Percentiles rank a stretch among this genome's conserved stretches.
phyloP scores from a whole-genome alignment of 345 rosid species.

The Aurinia saxatilis region DNA sequence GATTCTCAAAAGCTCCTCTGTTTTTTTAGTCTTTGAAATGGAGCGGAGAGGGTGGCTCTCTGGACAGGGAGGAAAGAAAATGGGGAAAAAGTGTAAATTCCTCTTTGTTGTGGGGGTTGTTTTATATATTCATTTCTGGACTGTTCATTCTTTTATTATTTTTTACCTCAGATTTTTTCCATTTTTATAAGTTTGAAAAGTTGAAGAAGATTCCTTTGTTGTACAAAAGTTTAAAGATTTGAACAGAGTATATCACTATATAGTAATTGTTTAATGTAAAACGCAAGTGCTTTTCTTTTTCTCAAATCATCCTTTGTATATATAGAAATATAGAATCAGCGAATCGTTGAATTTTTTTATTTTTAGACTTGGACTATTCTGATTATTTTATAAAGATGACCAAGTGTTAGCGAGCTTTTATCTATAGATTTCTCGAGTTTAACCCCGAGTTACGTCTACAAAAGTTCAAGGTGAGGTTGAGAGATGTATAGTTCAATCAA shows the following conservation, averaged over 20 bases:
- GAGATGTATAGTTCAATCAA: too few species aligned
- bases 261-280: not conserved
- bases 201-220: not conserved
- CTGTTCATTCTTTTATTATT: constrained; percentile 29
- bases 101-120: constrained; percentile 17
- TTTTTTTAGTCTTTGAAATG: not conserved
- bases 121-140: constrained; percentile 14
- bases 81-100: constrained; percentile 22
- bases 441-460: too few species aligned
- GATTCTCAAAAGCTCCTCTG: constrained; percentile 18
- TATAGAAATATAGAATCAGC: too few species aligned
- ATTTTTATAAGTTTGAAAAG: not conserved
- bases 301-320: not conserved
- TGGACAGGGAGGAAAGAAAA: constrained; percentile 18
- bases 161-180: constrained; percentile 16
- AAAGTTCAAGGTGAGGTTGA: too few species aligned
- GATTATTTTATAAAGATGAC: too few species aligned
- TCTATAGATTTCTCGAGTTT: too few species aligned
- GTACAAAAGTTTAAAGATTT: constrained; percentile 22
- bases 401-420: too few species aligned
- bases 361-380: too few species aligned
- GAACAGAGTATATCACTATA: not conserved
- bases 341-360: too few species aligned
- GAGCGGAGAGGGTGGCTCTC: constrained; percentile 8
- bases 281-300: not conserved